phyloP scores from a whole-genome alignment of 305 asterid species.

The Solanum hybrid region DNA sequence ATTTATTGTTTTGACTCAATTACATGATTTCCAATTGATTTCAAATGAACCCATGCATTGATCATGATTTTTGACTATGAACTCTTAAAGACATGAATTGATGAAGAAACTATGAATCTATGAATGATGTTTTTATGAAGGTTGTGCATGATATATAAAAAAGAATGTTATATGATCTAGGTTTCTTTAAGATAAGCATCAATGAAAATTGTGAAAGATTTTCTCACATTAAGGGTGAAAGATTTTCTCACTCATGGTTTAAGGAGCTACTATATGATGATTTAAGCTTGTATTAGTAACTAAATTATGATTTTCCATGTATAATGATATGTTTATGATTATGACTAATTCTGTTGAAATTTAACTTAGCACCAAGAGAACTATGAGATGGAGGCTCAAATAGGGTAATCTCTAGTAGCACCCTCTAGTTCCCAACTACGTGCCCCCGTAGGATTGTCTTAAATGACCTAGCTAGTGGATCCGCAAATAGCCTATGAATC shows the following conservation, averaged over 20 bases:
- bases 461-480: no score
- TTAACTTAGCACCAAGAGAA: background rate
- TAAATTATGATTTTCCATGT: background rate
- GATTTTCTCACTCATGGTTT: background rate
- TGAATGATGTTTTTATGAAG: no score
- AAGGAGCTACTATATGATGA: background rate
- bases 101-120: no score
- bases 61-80: no score
- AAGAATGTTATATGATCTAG: no score
- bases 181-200: background rate
- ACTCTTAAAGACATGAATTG: no score
- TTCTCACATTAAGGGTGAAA: background rate
- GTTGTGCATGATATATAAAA: no score
- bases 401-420: background rate
- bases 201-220: background rate
- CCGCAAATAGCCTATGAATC: background rate
- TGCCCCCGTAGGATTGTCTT: no score
- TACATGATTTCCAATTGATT: no score
- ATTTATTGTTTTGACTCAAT: no score
- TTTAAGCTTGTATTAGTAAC: background rate
- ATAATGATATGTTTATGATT: background rate
- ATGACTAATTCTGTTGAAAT: background rate
- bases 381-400: background rate
- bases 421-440: background rate
- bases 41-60: no score